Evolutionary conservation across 257 asterid genomes (phyloP).

Genomic region (Prunella vulgaris): DNA sequence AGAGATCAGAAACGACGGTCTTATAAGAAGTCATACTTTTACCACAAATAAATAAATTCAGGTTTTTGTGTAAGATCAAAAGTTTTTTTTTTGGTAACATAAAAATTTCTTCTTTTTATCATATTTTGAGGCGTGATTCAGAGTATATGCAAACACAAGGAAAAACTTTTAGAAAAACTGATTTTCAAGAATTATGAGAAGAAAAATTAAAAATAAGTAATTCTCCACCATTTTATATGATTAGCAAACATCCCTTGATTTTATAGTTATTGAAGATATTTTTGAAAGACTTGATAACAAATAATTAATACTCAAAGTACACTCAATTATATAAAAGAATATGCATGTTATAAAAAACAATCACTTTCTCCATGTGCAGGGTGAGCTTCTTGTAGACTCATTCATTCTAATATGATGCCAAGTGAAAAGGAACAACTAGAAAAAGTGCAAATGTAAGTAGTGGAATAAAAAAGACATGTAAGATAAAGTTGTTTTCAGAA

Average conservation of each 20-base stretch:
- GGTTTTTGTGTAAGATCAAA: neutral
- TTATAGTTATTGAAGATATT: neutral
- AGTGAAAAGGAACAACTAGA: neutral
- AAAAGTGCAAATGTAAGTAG: neutral
- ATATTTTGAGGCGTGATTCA: neutral
- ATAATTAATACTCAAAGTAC: too few species aligned
- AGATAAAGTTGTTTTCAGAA: neutral
- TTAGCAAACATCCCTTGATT: too few species aligned
- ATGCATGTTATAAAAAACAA: neutral
- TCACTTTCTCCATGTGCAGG: slow-evolving; percentile 5
- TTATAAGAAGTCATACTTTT: neutral
- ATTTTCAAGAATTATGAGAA: too few species aligned
- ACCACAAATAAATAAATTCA: too few species aligned
- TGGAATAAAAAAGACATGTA: slow-evolving; percentile 14
- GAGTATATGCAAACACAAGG: too few species aligned
- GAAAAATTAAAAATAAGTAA: too few species aligned
- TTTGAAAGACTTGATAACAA: neutral
- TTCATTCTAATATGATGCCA: neutral
- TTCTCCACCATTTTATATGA: too few species aligned
- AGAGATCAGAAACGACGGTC: too few species aligned
- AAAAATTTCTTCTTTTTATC: neutral
- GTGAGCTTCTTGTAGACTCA: neutral
- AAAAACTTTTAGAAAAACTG: too few species aligned
- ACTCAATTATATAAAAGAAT: neutral
- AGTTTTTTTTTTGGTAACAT: neutral